These are phyloP conservation scores for Aspergillus versicolor DNA, from an alignment of 2,329 filamentous ascomycete species.

Conservation along the genomic window DNA sequence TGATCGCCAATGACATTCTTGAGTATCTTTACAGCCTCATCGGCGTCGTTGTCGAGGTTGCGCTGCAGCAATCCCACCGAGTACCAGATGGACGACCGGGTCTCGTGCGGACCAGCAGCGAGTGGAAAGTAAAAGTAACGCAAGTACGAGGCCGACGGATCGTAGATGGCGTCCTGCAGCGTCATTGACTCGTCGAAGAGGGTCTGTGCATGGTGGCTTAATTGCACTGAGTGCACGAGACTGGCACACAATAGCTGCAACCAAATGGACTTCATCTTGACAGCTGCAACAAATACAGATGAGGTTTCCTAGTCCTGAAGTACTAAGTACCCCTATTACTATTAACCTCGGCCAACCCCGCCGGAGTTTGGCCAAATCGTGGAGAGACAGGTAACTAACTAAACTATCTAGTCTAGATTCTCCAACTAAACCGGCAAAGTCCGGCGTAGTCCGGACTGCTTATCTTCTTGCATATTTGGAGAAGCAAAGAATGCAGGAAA, in stretches of 20 bases:
- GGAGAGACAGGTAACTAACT: no score
- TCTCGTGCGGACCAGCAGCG: slow-evolving; percentile 52
- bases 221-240: not conserved
- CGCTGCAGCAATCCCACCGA: slow-evolving; percentile 58
- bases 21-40: slow-evolving; percentile 55
- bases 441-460: no score
- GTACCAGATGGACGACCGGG: slow-evolving; percentile 60
- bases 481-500: no score
- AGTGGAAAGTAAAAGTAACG: slow-evolving; percentile 46
- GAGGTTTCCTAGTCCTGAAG: no score
- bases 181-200: slow-evolving; percentile 54
- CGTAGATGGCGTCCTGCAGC: slow-evolving; percentile 58
- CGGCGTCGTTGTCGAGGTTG: slow-evolving; percentile 51
- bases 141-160: slow-evolving; percentile 52
- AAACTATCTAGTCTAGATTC: no score
- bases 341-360: no score
- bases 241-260: not conserved
- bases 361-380: no score
- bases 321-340: no score
- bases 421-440: no score
- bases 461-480: no score
- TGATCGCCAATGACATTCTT: slow-evolving; percentile 42
- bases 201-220: slow-evolving; percentile 30
- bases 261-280: not conserved
- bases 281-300: not conserved